Evolutionary conservation across 495 filamentous ascomycete genomes (phyloP).

Genomic region (Cryomyces minteri): DNA sequence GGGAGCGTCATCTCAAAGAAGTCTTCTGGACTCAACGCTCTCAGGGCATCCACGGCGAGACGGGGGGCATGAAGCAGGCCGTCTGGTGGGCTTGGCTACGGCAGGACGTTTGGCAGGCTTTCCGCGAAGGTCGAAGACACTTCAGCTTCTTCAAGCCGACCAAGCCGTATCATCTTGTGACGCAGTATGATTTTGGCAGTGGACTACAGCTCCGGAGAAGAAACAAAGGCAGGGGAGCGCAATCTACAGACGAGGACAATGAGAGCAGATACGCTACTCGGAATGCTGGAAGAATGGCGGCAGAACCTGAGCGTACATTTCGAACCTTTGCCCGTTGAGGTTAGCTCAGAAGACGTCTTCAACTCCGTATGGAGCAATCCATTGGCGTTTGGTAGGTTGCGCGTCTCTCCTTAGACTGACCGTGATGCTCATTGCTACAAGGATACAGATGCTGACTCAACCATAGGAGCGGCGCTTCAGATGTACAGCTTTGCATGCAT

Average conservation of each 20-base stretch:
- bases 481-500: conserved; percentile 11
- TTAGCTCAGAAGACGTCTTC: conserved; percentile 3
- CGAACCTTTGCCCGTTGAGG: conserved; percentile 6
- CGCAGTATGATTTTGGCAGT: conserved; percentile 6
- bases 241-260: conserved; percentile 8
- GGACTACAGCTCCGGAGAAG: conserved; percentile 11
- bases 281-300: conserved; percentile 15
- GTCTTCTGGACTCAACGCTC: conserved; percentile 23
- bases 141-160: conserved; percentile 10
- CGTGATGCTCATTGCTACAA: not conserved
- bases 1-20: conserved; percentile 19
- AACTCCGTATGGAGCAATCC: conserved; percentile 14
- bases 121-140: conserved; percentile 7
- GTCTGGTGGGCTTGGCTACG: conserved; percentile 23
- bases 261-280: conserved; percentile 8
- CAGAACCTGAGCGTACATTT: conserved; percentile 10
- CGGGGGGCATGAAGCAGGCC: conserved; percentile 17
- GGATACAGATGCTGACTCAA: not conserved
- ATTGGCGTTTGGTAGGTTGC: conserved; percentile 3
- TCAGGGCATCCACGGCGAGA: conserved; percentile 20
- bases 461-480: conserved; percentile 5
- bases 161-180: conserved; percentile 2
- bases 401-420: not conserved
- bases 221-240: conserved; percentile 5
- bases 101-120: conserved; percentile 9